Percentiles rank a stretch among this genome's conserved stretches.
These are phyloP conservation scores for Eutypa lata DNA, from an alignment of 2,329 filamentous ascomycete species.

Conservation along the genomic window DNA sequence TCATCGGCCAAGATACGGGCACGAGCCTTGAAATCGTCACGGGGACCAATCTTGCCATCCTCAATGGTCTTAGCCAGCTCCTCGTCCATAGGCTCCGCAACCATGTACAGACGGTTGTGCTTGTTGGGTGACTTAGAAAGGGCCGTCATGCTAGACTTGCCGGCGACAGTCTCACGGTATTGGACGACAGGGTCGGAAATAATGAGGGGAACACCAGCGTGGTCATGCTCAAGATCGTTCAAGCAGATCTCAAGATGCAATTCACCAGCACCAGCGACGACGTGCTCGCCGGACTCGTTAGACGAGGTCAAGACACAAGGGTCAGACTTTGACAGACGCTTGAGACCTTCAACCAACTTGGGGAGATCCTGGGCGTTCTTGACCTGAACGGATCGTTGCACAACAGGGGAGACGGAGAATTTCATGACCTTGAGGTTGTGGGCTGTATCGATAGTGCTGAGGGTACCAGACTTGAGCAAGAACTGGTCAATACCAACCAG, in stretches of 20 bases:
- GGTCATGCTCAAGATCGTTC: slow-evolving; percentile 99
- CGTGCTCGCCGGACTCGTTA: slow-evolving; percentile 92
- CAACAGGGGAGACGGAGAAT: slow-evolving; percentile 99
- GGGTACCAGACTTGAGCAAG: slow-evolving; percentile 99
- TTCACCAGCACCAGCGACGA: slow-evolving; percentile 98
- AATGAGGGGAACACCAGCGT: slow-evolving; percentile 96
- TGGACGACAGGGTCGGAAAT: slow-evolving; percentile 97
- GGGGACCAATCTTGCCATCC: slow-evolving; percentile 82
- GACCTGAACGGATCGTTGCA: slow-evolving; percentile 97
- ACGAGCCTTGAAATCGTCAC: slow-evolving; percentile 98
- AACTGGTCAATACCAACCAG: slow-evolving; percentile 99
- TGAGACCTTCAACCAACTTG: slow-evolving; percentile 99
- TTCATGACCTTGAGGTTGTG: slow-evolving; percentile 99
- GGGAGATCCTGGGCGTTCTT: slow-evolving; percentile 99
- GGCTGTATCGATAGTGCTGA: slow-evolving; percentile 93
- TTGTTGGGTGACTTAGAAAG: slow-evolving; percentile 99
- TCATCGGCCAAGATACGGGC: slow-evolving; percentile 95
- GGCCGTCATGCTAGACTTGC: slow-evolving; percentile 87
- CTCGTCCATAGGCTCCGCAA: slow-evolving; percentile 85
- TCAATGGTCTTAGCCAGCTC: slow-evolving; percentile 91
- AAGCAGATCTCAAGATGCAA: slow-evolving; percentile 99
- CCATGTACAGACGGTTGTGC: slow-evolving; percentile 99
- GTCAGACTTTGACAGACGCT: slow-evolving; percentile 99
- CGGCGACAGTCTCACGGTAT: slow-evolving; percentile 94
- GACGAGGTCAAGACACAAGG: slow-evolving; percentile 93